phyloP scores from a whole-genome alignment of 2,329 filamentous ascomycete genomes.

The Fusarium burgessii region DNA sequence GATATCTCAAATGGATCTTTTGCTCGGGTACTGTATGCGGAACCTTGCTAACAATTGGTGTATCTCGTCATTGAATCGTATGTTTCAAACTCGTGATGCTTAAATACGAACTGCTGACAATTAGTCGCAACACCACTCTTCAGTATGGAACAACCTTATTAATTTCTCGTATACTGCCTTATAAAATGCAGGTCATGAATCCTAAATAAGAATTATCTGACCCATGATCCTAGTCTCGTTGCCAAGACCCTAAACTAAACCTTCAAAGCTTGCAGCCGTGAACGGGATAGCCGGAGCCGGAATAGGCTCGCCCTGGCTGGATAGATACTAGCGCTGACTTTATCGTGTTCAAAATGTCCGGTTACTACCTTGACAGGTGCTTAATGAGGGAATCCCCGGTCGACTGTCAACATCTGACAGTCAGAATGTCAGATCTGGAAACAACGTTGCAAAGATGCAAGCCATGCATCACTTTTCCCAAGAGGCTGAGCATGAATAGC shows the following conservation, averaged over 20 bases:
- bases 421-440: not conserved
- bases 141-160: not conserved
- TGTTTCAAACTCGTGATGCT: not conserved
- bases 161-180: not conserved
- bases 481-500: not conserved
- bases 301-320: not conserved
- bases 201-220: not conserved
- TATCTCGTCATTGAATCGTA: not conserved
- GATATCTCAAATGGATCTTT: not conserved
- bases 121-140: not conserved
- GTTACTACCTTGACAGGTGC: not conserved
- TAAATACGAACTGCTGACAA: not conserved
- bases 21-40: not conserved
- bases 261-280: not conserved
- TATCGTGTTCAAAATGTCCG: not conserved
- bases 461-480: not conserved
- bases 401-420: not conserved
- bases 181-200: not conserved
- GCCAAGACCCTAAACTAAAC: not conserved
- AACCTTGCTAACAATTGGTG: not conserved
- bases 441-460: not conserved
- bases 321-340: not conserved
- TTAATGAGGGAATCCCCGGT: not conserved
- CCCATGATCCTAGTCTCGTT: not conserved
- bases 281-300: conserved; percentile 6